A percentile compares a stretch with the other conserved stretches of the same genome.
phyloP scores from a whole-genome alignment of 768 basidiomycete species.

The Fistulinella prunicolor region DNA sequence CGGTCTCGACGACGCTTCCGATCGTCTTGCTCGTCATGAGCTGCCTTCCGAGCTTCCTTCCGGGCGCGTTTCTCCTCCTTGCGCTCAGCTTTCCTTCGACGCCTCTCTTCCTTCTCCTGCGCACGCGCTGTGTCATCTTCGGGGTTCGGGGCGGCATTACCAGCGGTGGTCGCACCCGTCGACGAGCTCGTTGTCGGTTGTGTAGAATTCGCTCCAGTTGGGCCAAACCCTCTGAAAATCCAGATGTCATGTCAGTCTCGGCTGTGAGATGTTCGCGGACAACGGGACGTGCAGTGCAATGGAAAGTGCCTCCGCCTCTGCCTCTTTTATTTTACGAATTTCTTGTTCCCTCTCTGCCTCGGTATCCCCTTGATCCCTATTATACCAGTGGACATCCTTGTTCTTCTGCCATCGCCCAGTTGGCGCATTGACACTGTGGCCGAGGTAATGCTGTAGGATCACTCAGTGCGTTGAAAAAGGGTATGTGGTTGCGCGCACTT shows the following conservation, averaged over 20 bases:
- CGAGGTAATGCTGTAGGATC: slow-evolving; percentile 77
- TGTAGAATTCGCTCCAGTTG: slow-evolving; percentile 39
- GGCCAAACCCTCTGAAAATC: slow-evolving; percentile 69
- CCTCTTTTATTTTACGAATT: slow-evolving; percentile 77
- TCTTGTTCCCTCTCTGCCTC: slow-evolving; percentile 63
- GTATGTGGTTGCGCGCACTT: slow-evolving; percentile 45
- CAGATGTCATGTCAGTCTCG: slow-evolving; percentile 6
- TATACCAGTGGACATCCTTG: slow-evolving; percentile 96
- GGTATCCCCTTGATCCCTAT: slow-evolving; percentile 48
- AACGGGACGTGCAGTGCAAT: slow-evolving; percentile 63
- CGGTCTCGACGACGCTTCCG: slow-evolving; percentile 24
- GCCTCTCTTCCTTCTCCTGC: slow-evolving; percentile 49
- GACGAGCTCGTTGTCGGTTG: slow-evolving; percentile 22
- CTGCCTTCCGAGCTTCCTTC: slow-evolving; percentile 47
- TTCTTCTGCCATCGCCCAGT: slow-evolving; percentile 97
- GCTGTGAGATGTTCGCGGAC: not conserved
- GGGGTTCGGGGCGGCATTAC: slow-evolving; percentile 15
- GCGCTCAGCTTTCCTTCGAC: slow-evolving; percentile 48
- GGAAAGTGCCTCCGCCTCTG: slow-evolving; percentile 84
- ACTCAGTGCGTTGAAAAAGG: not conserved
- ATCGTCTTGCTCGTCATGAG: slow-evolving; percentile 32
- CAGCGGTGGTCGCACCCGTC: slow-evolving; percentile 12
- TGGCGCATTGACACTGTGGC: slow-evolving; percentile 92
- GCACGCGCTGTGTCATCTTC: slow-evolving; percentile 33
- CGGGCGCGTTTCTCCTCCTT: slow-evolving; percentile 59